Base-by-base conservation (phyloP, 257 asterid genomes). In the Petunia secreta region DNA sequence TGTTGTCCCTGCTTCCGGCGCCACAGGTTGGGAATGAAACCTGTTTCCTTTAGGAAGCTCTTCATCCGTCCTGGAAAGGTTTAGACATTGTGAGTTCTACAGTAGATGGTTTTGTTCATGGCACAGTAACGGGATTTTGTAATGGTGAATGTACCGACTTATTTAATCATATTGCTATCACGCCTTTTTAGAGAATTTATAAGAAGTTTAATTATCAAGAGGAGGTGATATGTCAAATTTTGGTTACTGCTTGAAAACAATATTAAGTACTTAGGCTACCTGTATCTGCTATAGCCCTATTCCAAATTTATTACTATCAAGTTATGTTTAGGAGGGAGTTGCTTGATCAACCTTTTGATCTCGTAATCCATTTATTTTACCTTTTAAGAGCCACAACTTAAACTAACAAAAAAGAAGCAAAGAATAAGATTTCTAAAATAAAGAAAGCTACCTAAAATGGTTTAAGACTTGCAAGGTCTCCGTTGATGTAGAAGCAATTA, bases 401-500 rank as follows among this genome's bases (percentile, higher is more conserved):
- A 25, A 25, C 25, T 25, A 25, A 25, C 25, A 25, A 25, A 25
- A 25, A 25, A 25, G 25, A 25, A 25, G 25, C 25, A 25, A 25
- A 25, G 25, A 25, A 25, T 25, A 25, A 25, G 25, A 25, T 25
- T 25, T 25, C 25, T 25, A 25, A 25, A 25, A 8, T 14, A 65
- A 14, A 25, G 13, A 40, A 64, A 64, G 10, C 25, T 64, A 40
- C 53, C 53, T 14, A 16, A 58, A 14, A 14, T 13, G 14, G 8
- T 4, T 44, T 52, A 43, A 59, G 64, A 71, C 87, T 89, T 86
- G 93, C 97, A 16, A 92, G 98, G 85, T 92, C 97, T 85, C 93
- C 97, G 55, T 91, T 92, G 88, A 93, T 81, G 90, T 91, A 6
- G 82, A 85, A 89, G 53, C 96, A 93, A 1, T 89, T 94, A 76